These are phyloP conservation scores for Trichoderma koningiopsis DNA, from an alignment of 2,329 filamentous ascomycete species.

Conservation along the genomic window DNA sequence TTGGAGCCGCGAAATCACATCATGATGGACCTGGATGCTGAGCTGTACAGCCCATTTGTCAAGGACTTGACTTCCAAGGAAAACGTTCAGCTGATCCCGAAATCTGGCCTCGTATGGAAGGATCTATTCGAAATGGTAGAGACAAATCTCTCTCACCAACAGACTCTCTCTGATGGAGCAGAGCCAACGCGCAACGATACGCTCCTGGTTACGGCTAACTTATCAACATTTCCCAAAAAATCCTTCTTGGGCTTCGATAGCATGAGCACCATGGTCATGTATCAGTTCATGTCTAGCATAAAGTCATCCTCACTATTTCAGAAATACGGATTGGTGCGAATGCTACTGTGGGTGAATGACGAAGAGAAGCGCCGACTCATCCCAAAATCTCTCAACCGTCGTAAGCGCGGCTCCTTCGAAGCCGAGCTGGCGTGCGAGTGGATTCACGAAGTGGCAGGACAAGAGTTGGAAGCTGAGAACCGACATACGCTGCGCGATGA, in stretches of 20 bases:
- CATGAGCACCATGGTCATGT: slow-evolving; percentile 58
- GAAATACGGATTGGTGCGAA: slow-evolving; percentile 74
- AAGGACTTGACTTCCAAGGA: slow-evolving; percentile 54
- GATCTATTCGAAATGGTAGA: slow-evolving; percentile 58
- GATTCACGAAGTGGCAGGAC: slow-evolving; percentile 59
- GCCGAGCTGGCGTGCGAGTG: slow-evolving; percentile 63
- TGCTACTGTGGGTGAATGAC: slow-evolving; percentile 72
- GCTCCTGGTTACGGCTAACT: slow-evolving; percentile 71
- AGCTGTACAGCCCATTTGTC: slow-evolving; percentile 63
- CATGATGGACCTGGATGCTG: slow-evolving; percentile 71
- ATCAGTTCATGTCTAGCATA: slow-evolving; percentile 63
- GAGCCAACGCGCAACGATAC: slow-evolving; percentile 65
- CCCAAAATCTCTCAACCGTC: slow-evolving; percentile 58
- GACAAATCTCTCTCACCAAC: slow-evolving; percentile 58
- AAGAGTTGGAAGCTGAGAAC: slow-evolving; percentile 37
- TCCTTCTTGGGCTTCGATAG: slow-evolving; percentile 56
- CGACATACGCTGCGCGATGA: slow-evolving; percentile 47
- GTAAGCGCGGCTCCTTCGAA: slow-evolving; percentile 60
- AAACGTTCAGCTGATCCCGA: slow-evolving; percentile 53
- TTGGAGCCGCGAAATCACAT: slow-evolving; percentile 81
- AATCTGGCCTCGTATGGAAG: slow-evolving; percentile 61
- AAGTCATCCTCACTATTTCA: slow-evolving; percentile 66
- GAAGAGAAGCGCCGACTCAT: slow-evolving; percentile 61
- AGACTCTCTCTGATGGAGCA: slow-evolving; percentile 40
- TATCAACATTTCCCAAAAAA: slow-evolving; percentile 57